Evolutionary conservation across 2,329 filamentous ascomycete genomes (phyloP), one percentile per base, ranked within the genome.

Genomic region (Fusarium sp.): DNA sequence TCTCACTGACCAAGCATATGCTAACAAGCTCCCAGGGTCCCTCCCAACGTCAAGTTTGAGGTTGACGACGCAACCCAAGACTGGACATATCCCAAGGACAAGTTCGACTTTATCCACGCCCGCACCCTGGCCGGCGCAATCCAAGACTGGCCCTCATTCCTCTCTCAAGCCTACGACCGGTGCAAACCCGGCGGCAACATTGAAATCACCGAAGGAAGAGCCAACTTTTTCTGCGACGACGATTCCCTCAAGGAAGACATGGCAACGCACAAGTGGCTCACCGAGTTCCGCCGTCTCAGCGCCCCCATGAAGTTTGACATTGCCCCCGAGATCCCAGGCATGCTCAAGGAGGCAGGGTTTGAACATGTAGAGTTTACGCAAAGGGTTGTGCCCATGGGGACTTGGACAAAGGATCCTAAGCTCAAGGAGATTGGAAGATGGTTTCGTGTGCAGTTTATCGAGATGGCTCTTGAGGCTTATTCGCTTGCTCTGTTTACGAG

Each of bases 401-500:
- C 78, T 1, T 87, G 85, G 85, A 81, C 85, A 2, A 83, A 80
- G 44, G 81, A 86, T 42, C 75, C 79, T 2, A 80, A 80, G n/a
- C 77, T 85, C 24, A 86, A 85, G 68, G 81, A 70, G 36, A 58
- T 70, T 62, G 68, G 68, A 0, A 24, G 83, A 56, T 49, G 70
- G 36, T 75, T 76, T 36, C 62, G 71, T 1, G 62, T 66, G 1
- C 74, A 77, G 24, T 74, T 75, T 33, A 51, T 78, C 2, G 73
- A 77, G 31, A 51, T 69, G 51, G 73, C 70, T 12, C 59, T 78
- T 1, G 72, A 74, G 49, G 67, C 74, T 1, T 75, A 78, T 35
- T 70, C 71, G 0, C 70, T 78, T 24, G 77, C 77, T 11, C 38
- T 79, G 4, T 79, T 79, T 36, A 78, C 77, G 12, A 51, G 77